These are phyloP conservation scores for Malassezia sympodialis DNA, from an alignment of 1,284 basidiomycete species.

Conservation along the genomic window DNA sequence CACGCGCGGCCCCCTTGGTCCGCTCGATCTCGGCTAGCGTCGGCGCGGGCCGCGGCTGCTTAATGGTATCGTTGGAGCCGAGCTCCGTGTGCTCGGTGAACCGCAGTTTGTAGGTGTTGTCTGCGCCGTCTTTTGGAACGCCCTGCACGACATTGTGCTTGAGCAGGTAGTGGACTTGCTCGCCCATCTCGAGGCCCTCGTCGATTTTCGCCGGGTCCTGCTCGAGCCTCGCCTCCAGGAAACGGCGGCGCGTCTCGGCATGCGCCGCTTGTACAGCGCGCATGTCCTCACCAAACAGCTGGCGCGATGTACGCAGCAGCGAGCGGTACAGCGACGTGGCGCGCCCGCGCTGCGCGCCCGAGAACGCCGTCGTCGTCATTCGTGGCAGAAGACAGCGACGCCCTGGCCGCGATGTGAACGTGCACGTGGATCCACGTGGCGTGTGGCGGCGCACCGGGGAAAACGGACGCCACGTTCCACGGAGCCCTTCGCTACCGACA, in stretches of 20 bases:
- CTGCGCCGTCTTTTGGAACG: constrained; percentile 20
- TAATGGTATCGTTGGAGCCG: constrained; percentile 42
- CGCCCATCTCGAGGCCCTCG: constrained; percentile 33
- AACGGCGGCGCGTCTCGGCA: constrained; percentile 28
- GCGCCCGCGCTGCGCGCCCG: constrained; percentile 28
- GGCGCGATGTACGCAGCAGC: constrained; percentile 34
- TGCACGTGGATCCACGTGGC: constrained; percentile 3
- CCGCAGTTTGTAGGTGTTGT: constrained; percentile 24
- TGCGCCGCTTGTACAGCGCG: constrained; percentile 27
- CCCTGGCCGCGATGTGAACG: background rate
- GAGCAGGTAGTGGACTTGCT: constrained; percentile 36
- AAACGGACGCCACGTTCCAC: background rate
- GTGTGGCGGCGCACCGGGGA: background rate
- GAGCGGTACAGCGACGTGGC: constrained; percentile 40
- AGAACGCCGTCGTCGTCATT: constrained; percentile 21
- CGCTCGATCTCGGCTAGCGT: constrained; percentile 7
- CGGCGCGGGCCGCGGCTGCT: constrained; percentile 21
- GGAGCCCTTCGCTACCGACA: background rate
- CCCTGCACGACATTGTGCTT: constrained; percentile 45
- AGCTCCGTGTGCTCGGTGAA: constrained; percentile 45
- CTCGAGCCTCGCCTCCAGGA: constrained; percentile 25
- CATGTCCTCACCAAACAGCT: constrained; percentile 32
- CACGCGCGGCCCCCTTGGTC: background rate
- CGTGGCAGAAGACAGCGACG: background rate
- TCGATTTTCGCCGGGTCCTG: constrained; percentile 30